phyloP scores from a whole-genome alignment of 2,329 filamentous ascomycete species.

The Biscogniauxia sp. region DNA sequence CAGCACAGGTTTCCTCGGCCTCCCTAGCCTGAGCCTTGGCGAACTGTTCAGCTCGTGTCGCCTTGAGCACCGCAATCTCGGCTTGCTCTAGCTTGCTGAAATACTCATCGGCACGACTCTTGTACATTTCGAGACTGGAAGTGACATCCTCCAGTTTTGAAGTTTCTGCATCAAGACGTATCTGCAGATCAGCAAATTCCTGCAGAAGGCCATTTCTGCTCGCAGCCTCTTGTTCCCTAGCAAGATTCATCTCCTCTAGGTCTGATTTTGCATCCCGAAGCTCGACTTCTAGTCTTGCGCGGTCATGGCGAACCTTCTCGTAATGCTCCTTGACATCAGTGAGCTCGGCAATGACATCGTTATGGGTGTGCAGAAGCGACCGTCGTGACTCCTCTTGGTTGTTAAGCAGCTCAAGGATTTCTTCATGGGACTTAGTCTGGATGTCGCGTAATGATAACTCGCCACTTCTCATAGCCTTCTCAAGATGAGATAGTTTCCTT shows the following conservation, averaged over 20 bases:
- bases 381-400: slow-evolving; percentile 88
- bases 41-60: slow-evolving; percentile 87
- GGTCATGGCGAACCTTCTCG: slow-evolving; percentile 81
- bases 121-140: slow-evolving; percentile 84
- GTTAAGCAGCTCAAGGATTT: slow-evolving; percentile 88
- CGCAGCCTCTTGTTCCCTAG: slow-evolving; percentile 82
- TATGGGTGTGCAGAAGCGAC: slow-evolving; percentile 78
- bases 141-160: slow-evolving; percentile 82
- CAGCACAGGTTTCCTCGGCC: slow-evolving; percentile 85
- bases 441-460: slow-evolving; percentile 88
- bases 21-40: slow-evolving; percentile 86
- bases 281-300: slow-evolving; percentile 78
- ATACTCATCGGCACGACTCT: slow-evolving; percentile 89
- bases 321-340: slow-evolving; percentile 83
- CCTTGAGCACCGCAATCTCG: slow-evolving; percentile 92
- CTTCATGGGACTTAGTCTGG: slow-evolving; percentile 90
- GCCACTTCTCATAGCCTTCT: slow-evolving; percentile 81
- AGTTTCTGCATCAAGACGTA: slow-evolving; percentile 83
- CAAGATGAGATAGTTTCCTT: slow-evolving; percentile 86
- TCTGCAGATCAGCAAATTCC: slow-evolving; percentile 91
- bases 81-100: slow-evolving; percentile 97
- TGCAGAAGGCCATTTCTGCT: slow-evolving; percentile 85
- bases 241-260: slow-evolving; percentile 72
- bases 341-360: slow-evolving; percentile 79
- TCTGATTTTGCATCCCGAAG: slow-evolving; percentile 82